Base-by-base conservation (phyloP, 148 eudicot species). In the Vaccinium corymbosum region DNA sequence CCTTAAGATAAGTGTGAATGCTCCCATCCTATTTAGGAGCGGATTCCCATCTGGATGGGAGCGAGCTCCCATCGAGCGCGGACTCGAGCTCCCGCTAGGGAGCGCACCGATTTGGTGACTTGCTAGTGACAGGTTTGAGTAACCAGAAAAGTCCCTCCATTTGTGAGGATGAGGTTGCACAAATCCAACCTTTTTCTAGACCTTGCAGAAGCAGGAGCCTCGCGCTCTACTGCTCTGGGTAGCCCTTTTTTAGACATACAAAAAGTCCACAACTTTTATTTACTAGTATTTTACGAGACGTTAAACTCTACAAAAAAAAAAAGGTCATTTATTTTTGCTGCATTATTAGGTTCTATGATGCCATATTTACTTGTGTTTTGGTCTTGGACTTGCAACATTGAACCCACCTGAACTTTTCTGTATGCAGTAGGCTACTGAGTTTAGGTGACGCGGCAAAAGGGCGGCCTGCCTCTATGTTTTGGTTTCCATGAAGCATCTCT, bases 351-450 rank as follows among this genome's bases (percentile, higher is more conserved):
- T 38, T 74, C 11, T 25, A 66, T 22, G 25, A 66, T 22, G 35
- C 51, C 14, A 19, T 20, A 17, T 74, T 35, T 42, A 20, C 25
- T 32, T n/a, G 10, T 16, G 74, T 42, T 53, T 29, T 66, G 72
- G 35, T 66, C 35, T 62, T 62, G 25, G 56, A 17, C 32, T 35
- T 38, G 9, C 29, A 50, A 42, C 4, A 11, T 57, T 14, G 14
- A 12, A 15, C 81, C 84, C 78, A 94, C 98, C 97, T 89, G 89
- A 93, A 92, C 87, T 92, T 93, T 4, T 92, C 79, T 29, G 98
- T 92, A 84, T 91, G 98, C 52, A 86, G 61, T 50, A 93, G 90
- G 78, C 81, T 82, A 56, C 76, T 81, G 82, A 10, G 56, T 49
- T 61, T 79, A 32, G 79, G 48, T 2, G 76, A 75, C 1, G 79